A percentile compares a stretch with the other conserved stretches of the same genome.
phyloP scores from a whole-genome alignment of 352 stramenopile genomes.

The Phytophthora crassamura region DNA sequence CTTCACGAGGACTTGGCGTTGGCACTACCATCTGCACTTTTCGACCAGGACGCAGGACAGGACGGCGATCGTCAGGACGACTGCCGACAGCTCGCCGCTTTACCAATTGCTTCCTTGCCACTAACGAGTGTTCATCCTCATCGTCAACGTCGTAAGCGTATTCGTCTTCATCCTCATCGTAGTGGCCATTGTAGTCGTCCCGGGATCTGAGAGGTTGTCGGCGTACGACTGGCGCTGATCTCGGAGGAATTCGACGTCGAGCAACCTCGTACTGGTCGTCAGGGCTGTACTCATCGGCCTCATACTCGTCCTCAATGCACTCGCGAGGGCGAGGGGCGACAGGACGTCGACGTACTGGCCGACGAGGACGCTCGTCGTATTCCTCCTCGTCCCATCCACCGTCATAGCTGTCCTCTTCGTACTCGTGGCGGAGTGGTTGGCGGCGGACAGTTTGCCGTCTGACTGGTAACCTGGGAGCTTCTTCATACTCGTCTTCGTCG shows the following conservation, averaged over 20 bases:
- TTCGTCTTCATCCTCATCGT: constrained; percentile 20
- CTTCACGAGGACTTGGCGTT: constrained; percentile 13
- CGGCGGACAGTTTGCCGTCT: constrained; percentile 22
- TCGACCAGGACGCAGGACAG: constrained; percentile 12
- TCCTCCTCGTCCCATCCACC: constrained; percentile 12
- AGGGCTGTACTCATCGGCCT: constrained; percentile 7
- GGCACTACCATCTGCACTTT: constrained; percentile 42
- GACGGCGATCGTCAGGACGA: neutral
- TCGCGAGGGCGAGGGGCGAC: constrained; percentile 15
- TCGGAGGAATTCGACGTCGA: constrained; percentile 17
- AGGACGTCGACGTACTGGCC: constrained; percentile 16
- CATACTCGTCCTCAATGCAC: constrained; percentile 31
- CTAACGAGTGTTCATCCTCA: constrained; percentile 17
- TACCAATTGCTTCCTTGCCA: constrained; percentile 22
- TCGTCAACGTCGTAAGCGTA: constrained; percentile 14
- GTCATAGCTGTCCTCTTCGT: constrained; percentile 25
- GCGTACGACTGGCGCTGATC: constrained; percentile 13
- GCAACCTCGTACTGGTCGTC: constrained; percentile 18
- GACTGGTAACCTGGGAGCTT: constrained; percentile 6
- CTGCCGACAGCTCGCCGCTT: constrained; percentile 22
- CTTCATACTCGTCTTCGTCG: constrained; percentile 20
- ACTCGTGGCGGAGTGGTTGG: constrained; percentile 8
- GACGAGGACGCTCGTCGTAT: constrained; percentile 14
- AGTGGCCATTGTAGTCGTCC: constrained; percentile 13
- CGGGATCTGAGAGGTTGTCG: constrained; percentile 13